Base-by-base conservation (phyloP, 1,139 yeast genomes). In the Debaryomycetaceae sp. region DNA sequence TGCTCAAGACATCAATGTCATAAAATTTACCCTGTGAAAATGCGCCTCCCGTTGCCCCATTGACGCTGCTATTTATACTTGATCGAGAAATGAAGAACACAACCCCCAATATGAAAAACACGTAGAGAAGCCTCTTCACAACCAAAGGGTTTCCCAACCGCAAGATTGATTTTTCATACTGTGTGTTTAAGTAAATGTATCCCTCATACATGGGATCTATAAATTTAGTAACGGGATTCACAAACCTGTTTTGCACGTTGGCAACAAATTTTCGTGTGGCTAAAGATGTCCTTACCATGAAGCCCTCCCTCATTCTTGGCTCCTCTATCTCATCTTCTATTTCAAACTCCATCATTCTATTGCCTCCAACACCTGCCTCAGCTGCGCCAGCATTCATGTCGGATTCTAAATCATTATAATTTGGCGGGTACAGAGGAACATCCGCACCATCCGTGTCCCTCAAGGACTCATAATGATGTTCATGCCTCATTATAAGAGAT, bases 111-210 rank as follows among this genome's bases (percentile, higher is more conserved):
- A 89, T 78, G 42, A 84, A 61, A 4, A 82, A 58, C 17, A 91
- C 86, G 56, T 88, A 89, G 5, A 87, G 61, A 34, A 90, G 70
- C 39, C 98, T 72, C 53, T 86, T 86, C 35, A 90, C 81, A 44
- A 93, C 87, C 45, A 91, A 67, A 1, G 97, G 97, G 59, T 91
- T 90, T 7, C 97, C 97, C 30, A 87, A 54, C 51, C 79, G 78
- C 36, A 83, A 73, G 24, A 91, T 66, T 36, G 74, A 63, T 37
- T 68, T 65, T 53, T 90, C 96, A 45, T 81, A 70, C 39, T 73
- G 72, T 39, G 66, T 55, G 45, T 67, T 68, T 34, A 77, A 48
- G 44, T 63, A 72, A 41, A 66, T 65, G 59, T 81, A 81, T 0
- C 81, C 72, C 54, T 81, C 85, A 38, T 81, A 83, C 8, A 87